Conservation (phyloP, 208 protist species). For the Phytomonas francai region DNA sequence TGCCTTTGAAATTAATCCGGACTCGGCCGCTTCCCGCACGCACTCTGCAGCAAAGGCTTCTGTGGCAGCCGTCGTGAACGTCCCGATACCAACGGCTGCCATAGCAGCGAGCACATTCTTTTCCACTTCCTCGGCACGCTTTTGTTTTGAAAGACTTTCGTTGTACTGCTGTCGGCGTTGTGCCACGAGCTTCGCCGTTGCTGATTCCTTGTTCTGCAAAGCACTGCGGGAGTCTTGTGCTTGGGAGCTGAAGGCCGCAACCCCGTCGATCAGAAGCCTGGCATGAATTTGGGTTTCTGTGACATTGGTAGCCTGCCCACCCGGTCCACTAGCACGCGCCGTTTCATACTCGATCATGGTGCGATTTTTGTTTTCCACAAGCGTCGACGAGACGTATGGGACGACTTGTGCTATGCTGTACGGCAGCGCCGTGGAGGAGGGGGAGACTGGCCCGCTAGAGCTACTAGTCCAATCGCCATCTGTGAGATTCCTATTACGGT, state of each 20-base stretch:
- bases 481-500: background rate
- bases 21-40: constrained; percentile 18
- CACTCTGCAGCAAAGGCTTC: constrained; percentile 13
- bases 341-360: constrained; percentile 54
- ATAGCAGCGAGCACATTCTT: constrained; percentile 23
- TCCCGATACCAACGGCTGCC: constrained; percentile 15
- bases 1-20: constrained; percentile 3
- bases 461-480: background rate
- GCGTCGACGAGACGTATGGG: constrained; percentile 46
- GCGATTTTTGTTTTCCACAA: constrained; percentile 46
- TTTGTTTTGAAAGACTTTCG: constrained; percentile 49
- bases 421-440: background rate
- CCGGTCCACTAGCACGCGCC: constrained; percentile 72
- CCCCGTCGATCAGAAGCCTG: constrained; percentile 75
- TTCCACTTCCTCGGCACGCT: constrained; percentile 31
- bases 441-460: background rate
- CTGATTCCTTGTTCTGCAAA: constrained; percentile 64
- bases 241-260: constrained; percentile 50
- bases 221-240: constrained; percentile 84
- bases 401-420: constrained; percentile 34
- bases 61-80: background rate
- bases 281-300: constrained; percentile 83
- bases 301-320: constrained; percentile 84
- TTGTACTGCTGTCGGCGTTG: constrained; percentile 58
- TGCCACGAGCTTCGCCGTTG: constrained; percentile 56